Evolutionary conservation across 768 basidiomycete species (phyloP), one percentile per base, ranked within the genome.

Genomic region (Naganishia antarctica): DNA sequence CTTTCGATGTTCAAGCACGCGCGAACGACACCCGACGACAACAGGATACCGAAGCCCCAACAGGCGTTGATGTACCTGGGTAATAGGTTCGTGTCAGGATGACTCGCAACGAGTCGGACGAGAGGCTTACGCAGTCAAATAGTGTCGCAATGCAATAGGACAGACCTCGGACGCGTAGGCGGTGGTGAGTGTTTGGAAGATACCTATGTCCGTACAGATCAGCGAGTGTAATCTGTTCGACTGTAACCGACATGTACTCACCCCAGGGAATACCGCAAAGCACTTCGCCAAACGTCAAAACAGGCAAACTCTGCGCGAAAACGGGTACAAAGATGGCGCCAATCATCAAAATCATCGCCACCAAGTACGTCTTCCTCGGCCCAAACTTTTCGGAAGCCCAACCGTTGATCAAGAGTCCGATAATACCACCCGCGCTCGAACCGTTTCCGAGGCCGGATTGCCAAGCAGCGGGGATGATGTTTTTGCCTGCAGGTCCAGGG

Each of bases 231-330:
- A n/a, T n/a, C n/a, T n/a, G n/a, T n/a, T n/a, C n/a, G n/a, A n/a
- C n/a, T n/a, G n/a, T n/a, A n/a, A n/a, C n/a, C n/a, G n/a, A n/a
- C n/a, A n/a, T n/a, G n/a, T n/a, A 67, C 31, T 48, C 64, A 51
- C 76, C 74, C 74, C 74, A 78, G 7, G 77, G 77, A 40, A 79
- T 73, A 65, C 78, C 73, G 53, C 63, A 75, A 26, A 79, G 63
- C 26, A 64, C 63, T 48, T 64, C 63, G 45, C 63, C 63, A 47
- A 53, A 68, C 34, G 62, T 50, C 37, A 72, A 63, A 67, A 69
- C 69, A 0, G 53, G 37, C 23, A 72, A 34, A 49, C 43, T 53
- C 34, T 60, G 48, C 18, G 67, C 65, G 47, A 72, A 72, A 49
- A 70, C 65, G n/a, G 66, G 59, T 18, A 72, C 64, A 53, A 72